phyloP scores from a whole-genome alignment of 345 rosid species.

The Punica granatum region DNA sequence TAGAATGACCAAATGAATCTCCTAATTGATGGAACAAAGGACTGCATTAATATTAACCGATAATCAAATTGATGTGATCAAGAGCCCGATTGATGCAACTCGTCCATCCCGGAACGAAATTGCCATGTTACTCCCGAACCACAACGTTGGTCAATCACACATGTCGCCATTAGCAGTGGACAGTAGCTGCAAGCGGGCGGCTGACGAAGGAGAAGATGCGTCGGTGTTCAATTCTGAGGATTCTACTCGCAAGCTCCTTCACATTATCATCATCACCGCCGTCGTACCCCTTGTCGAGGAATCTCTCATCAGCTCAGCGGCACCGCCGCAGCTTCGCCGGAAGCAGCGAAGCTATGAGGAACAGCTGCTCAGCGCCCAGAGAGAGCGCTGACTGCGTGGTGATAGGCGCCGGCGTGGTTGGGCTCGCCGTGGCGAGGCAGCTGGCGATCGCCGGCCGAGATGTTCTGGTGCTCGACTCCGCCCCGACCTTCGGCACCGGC shows the following conservation, averaged over 20 bases:
- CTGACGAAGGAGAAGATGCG: neutral
- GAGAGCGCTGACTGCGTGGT: constrained; percentile 80
- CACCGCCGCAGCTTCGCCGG: constrained; percentile 2
- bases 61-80: too few species aligned
- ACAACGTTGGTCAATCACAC: too few species aligned
- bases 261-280: neutral
- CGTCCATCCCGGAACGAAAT: too few species aligned
- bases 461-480: constrained; percentile 72
- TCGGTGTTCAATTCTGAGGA: neutral
- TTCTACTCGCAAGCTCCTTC: neutral
- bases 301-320: neutral
- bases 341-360: neutral
- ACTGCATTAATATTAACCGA: too few species aligned
- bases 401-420: constrained; percentile 90
- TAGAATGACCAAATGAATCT: too few species aligned
- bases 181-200: too few species aligned
- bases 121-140: too few species aligned
- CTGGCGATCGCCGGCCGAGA: constrained; percentile 56
- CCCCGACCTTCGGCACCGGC: constrained; percentile 73
- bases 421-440: constrained; percentile 68
- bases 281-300: neutral
- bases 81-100: too few species aligned
- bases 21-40: too few species aligned
- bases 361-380: constrained; percentile 20
- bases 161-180: too few species aligned